Evolutionary conservation across 2,329 filamentous ascomycete genomes (phyloP), one percentile per base, ranked within the genome.

Genomic region (Boeremia lycopersici): DNA sequence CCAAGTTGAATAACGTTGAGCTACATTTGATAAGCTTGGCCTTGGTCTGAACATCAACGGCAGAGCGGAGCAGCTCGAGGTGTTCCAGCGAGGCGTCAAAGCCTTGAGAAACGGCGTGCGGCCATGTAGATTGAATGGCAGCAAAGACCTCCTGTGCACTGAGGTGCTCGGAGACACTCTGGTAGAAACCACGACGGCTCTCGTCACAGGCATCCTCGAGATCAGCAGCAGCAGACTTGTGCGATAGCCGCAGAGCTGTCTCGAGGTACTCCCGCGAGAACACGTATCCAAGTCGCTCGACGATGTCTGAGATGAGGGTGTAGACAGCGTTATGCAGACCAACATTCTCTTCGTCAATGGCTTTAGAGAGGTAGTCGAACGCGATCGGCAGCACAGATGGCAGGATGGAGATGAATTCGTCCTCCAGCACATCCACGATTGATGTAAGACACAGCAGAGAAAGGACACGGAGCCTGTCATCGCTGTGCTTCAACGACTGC

Each of bases 381-480:
- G 89, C 84, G 59, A 85, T 87, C 0, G 88, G 86, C 35, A 97
- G 84, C 0, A 91, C 87, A 23, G 82, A 81, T 0, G 93, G 91
- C 17, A 98, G 79, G 0, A 97, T 82, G 0, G 92, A 89, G 17
- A 98, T 89, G 56, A 96, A 89, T 11, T 88, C 89, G 61, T 96
- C 91, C 54, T 89, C 88, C 34, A 98, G 80, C 8, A 96, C 91
- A 64, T 96, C 91, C 4, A 96, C 87, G 65, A 96, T 85, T 1
- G 92, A 96, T 3, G 93, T 89, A 53, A 99, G 82, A 70, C 92
- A 97, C 43, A 97, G 79, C 40, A 97, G 79, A n/a, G 91, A 90
- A 80, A 96, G 89, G 56, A 93, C 83, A 35, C 88, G 88, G 42
- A 97, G 84, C 25, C 85, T 85, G 61, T 84, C 80, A 66, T 96